Evolutionary conservation across 2,329 filamentous ascomycete species (phyloP).

Genomic region (Cladosporium sp.): DNA sequence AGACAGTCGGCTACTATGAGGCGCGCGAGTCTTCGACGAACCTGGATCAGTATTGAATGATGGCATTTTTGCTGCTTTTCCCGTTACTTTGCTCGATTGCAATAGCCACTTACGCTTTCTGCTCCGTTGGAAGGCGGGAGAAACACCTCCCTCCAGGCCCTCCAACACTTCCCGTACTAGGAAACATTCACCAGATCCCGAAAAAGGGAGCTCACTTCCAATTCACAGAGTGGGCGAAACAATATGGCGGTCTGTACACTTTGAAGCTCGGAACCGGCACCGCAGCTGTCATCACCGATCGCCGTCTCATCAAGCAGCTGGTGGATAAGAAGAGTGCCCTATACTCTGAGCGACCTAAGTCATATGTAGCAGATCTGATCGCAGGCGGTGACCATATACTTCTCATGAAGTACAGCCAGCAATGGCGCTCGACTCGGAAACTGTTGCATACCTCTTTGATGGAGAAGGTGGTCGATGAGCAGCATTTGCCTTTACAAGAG

Average conservation of each 20-base stretch:
- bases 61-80: no score
- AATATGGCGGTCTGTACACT: conserved; percentile 25
- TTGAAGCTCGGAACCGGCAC: conserved; percentile 38
- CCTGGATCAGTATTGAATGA: no score
- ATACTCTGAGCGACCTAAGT: conserved; percentile 34
- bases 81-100: no score
- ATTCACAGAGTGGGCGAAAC: conserved; percentile 24
- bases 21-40: no score
- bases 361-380: conserved; percentile 41
- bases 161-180: conserved; percentile 37
- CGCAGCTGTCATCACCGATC: conserved; percentile 37
- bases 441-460: conserved; percentile 38
- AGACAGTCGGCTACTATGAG: no score
- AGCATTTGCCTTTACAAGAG: conserved; percentile 39
- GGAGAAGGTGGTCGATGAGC: conserved; percentile 39
- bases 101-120: conserved; percentile 11
- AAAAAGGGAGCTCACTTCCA: conserved; percentile 27
- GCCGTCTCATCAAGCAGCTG: conserved; percentile 36
- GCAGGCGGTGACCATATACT: conserved; percentile 43
- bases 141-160: conserved; percentile 31
- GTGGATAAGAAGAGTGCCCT: conserved; percentile 41
- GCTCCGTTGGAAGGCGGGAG: conserved; percentile 17
- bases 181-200: conserved; percentile 37
- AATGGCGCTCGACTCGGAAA: conserved; percentile 44
- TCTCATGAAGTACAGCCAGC: conserved; percentile 41